phyloP scores from a whole-genome alignment of 805 yeast genomes.

The Blastobotrys peoriensis region DNA sequence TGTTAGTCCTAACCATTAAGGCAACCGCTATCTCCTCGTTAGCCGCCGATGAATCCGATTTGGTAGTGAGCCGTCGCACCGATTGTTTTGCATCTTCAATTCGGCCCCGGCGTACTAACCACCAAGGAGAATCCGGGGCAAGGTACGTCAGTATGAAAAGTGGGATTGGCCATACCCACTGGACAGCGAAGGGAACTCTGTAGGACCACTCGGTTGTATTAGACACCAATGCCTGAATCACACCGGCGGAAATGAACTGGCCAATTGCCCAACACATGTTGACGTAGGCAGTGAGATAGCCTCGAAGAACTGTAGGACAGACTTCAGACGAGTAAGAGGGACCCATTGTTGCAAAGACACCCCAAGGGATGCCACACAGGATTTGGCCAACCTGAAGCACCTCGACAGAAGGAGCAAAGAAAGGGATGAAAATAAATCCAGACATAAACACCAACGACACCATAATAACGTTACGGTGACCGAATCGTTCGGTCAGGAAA shows the following conservation, averaged over 20 bases:
- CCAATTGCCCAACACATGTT: slow-evolving; percentile 54
- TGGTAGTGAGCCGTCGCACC: no score
- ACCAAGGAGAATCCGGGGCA: slow-evolving; percentile 54
- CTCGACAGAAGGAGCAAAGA: slow-evolving; percentile 37
- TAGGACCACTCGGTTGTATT: slow-evolving; percentile 36
- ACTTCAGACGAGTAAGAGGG: slow-evolving; percentile 51
- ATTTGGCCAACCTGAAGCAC: slow-evolving; percentile 34
- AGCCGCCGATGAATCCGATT: no score
- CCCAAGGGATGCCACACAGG: slow-evolving; percentile 42
- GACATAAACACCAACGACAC: slow-evolving; percentile 26
- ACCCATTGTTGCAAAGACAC: slow-evolving; percentile 45
- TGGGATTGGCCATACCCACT: slow-evolving; percentile 55
- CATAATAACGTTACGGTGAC: slow-evolving; percentile 40
- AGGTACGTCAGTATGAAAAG: slow-evolving; percentile 33
- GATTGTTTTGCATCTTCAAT: slow-evolving; percentile 39
- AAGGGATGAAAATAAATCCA: slow-evolving; percentile 19
- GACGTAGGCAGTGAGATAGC: slow-evolving; percentile 44
- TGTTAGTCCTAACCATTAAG: slow-evolving; percentile 41
- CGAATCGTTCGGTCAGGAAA: slow-evolving; percentile 37
- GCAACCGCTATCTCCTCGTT: slow-evolving; percentile 33
- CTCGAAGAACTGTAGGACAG: slow-evolving; percentile 44
- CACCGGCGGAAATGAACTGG: slow-evolving; percentile 49
- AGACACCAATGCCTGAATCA: slow-evolving; percentile 33
- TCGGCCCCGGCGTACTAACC: slow-evolving; percentile 42
- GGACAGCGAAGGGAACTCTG: slow-evolving; percentile 50